Base-by-base conservation (phyloP, 192 early-diverging fungal species). In the Coemansia javaensis region DNA sequence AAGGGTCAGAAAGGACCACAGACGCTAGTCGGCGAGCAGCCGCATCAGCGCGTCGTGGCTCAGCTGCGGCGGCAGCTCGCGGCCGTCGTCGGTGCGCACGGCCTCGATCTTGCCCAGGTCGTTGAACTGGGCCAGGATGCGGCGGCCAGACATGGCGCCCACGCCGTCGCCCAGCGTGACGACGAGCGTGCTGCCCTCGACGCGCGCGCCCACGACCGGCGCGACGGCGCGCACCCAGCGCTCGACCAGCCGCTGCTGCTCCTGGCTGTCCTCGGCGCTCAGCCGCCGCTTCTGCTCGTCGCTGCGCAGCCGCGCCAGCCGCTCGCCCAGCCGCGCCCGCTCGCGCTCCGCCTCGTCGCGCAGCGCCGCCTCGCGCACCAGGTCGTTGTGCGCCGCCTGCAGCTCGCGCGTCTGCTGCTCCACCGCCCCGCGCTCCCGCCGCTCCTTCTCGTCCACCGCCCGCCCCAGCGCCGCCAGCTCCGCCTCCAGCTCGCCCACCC, bases 391-490 rank as follows among this genome's bases (percentile, higher is more conserved):
- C 18, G 44, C 59, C 11, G 51, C 46, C 28, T 75, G 71, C 38
- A 75, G 44, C 33, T 75, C 71, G 22, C 71, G 71, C 24, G 59
- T 55, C 48, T 75, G 71, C 56, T 75, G 71, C 52, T 66, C 71
- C 9, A 49, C 56, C 6, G 38, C 36, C 15, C 63, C 63, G n/a
- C 46, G 39, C 36, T 75, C 71, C 22, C 41, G 52, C 39, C 32
- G 46, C 39, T 75, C 71, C 48, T 66, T 75, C 27, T 63, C 59
- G 9, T 66, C 63, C 10, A 75, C 33, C 0, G 40, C 45, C 38
- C 23, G 50, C 38, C 28, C 25, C 14, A 66, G 55, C 22, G 36
- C 34, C 31, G 39, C 51, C 14, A 75, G 59, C 52, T 75, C 71
- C 1, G 53, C 59, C 16, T 75, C 71, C 7, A 75, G 47, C 20